Percentiles rank a stretch among this genome's conserved stretches.
phyloP scores from a whole-genome alignment of 805 yeast genomes.

The Yarrowia osloensis region DNA sequence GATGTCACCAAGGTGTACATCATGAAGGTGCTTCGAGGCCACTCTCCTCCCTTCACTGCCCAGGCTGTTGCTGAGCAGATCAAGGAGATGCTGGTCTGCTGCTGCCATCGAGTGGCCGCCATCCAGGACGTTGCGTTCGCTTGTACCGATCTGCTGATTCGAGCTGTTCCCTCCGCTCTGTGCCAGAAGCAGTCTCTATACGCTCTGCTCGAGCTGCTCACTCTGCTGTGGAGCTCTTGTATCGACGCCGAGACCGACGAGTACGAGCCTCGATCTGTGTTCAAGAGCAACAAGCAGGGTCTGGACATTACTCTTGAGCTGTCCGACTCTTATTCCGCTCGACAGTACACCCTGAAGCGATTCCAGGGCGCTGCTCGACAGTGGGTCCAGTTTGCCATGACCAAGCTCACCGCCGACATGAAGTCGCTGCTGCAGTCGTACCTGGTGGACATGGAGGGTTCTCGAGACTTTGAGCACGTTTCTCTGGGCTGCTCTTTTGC shows the following conservation, averaged over 20 bases:
- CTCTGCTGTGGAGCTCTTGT: conserved; percentile 74
- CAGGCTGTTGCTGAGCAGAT: conserved; percentile 66
- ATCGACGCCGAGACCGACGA: conserved; percentile 80
- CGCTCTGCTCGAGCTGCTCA: conserved; percentile 77
- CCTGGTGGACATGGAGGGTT: conserved; percentile 52
- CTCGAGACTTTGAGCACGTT: conserved; percentile 48
- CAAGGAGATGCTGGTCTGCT: conserved; percentile 61
- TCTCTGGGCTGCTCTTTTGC: conserved; percentile 90
- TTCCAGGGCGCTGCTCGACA: conserved; percentile 59
- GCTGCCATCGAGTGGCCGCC: conserved; percentile 75
- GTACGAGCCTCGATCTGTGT: conserved; percentile 80
- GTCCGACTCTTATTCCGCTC: conserved; percentile 76
- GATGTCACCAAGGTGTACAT: conserved; percentile 61
- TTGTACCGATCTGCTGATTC: conserved; percentile 69
- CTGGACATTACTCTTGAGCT: conserved; percentile 56
- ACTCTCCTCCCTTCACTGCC: conserved; percentile 57
- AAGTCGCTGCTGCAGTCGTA: conserved; percentile 79
- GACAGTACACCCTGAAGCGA: conserved; percentile 63
- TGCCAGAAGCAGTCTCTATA: conserved; percentile 74
- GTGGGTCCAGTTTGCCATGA: conserved; percentile 67
- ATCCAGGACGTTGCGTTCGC: conserved; percentile 79
- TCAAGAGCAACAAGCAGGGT: conserved; percentile 49
- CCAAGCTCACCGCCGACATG: conserved; percentile 67
- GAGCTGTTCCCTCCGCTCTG: conserved; percentile 70
- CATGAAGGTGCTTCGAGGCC: conserved; percentile 53